phyloP scores from a whole-genome alignment of 1,284 basidiomycete species.

The Trichosporon sp. region DNA sequence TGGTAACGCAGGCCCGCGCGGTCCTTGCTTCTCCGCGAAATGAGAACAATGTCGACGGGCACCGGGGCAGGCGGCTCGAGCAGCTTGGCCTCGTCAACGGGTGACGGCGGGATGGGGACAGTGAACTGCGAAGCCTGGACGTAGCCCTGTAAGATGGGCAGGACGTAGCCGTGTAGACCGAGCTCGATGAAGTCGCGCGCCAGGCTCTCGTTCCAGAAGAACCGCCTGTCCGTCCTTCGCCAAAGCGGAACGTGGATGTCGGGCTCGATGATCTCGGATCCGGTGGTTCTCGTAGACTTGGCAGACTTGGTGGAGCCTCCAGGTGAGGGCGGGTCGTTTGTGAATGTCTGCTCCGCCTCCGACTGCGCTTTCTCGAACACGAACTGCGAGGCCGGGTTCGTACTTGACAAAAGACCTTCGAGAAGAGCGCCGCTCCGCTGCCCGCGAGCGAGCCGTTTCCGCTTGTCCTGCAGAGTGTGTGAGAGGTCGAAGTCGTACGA shows the following conservation, averaged over 20 bases:
- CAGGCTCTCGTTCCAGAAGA: constrained; percentile 55
- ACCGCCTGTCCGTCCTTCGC: constrained; percentile 52
- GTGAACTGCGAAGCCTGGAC: constrained; percentile 65
- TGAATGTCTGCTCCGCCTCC: constrained; percentile 6
- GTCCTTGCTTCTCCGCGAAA: constrained; percentile 54
- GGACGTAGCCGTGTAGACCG: constrained; percentile 67
- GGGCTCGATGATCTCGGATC: constrained; percentile 48
- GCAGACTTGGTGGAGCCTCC: neutral
- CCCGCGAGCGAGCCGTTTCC: constrained; percentile 35
- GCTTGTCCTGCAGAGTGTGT: constrained; percentile 52
- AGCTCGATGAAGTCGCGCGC: constrained; percentile 43
- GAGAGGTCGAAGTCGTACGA: constrained; percentile 55
- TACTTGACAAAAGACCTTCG: constrained; percentile 23
- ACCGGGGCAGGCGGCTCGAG: constrained; percentile 20
- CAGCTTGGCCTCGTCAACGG: constrained; percentile 13
- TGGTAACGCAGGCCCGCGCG: constrained; percentile 56
- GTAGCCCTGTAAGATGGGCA: constrained; percentile 87
- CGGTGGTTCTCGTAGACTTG: neutral
- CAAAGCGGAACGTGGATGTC: constrained; percentile 52
- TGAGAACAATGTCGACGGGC: constrained; percentile 51
- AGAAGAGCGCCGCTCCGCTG: constrained; percentile 25
- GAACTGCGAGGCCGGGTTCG: constrained; percentile 9
- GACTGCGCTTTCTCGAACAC: neutral
- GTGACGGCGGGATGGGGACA: constrained; percentile 53
- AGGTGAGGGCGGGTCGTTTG: neutral